phyloP scores from a whole-genome alignment of 1,284 basidiomycete species.

The Erythrobasidium hasegawianum region DNA sequence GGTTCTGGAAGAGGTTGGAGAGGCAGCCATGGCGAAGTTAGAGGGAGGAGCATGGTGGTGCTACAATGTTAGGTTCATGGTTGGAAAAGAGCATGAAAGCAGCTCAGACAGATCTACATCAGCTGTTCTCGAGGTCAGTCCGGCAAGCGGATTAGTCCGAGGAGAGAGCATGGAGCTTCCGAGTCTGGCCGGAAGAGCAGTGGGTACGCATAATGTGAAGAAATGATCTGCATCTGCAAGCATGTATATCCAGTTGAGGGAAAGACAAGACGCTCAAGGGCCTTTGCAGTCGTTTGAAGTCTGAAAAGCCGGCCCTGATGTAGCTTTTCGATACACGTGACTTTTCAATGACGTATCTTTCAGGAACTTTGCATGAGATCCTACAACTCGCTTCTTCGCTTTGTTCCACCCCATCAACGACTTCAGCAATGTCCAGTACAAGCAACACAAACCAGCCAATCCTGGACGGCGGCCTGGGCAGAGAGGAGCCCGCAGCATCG shows the following conservation, averaged over 20 bases:
- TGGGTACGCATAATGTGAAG: too few relatives aligned
- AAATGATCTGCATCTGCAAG: too few relatives aligned
- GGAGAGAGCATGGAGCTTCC: background rate
- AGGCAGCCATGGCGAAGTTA: constrained; percentile 10
- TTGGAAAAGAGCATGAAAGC: too few relatives aligned
- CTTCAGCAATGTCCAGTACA: background rate
- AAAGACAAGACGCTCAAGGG: too few relatives aligned
- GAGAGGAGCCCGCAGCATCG: background rate
- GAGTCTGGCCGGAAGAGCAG: background rate
- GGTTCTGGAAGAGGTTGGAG: constrained; percentile 18
- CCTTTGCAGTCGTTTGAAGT: too few relatives aligned
- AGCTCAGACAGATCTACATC: too few relatives aligned
- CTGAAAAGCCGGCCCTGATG: background rate
- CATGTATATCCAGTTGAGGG: too few relatives aligned
- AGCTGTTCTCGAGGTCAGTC: background rate
- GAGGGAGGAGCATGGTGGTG: background rate
- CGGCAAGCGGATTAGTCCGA: constrained; percentile 5
- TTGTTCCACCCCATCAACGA: background rate
- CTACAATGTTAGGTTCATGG: too few relatives aligned
- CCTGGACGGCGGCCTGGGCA: constrained; percentile 10
- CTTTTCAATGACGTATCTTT: too few relatives aligned
- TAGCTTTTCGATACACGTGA: too few relatives aligned
- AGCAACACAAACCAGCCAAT: constrained; percentile 8
- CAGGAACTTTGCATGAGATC: background rate
- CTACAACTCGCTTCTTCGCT: background rate